Percentiles rank a stretch among this genome's conserved stretches.
Conservation (phyloP, 192 early-diverging fungal species). For the Thoreauomyces humboldtii region DNA sequence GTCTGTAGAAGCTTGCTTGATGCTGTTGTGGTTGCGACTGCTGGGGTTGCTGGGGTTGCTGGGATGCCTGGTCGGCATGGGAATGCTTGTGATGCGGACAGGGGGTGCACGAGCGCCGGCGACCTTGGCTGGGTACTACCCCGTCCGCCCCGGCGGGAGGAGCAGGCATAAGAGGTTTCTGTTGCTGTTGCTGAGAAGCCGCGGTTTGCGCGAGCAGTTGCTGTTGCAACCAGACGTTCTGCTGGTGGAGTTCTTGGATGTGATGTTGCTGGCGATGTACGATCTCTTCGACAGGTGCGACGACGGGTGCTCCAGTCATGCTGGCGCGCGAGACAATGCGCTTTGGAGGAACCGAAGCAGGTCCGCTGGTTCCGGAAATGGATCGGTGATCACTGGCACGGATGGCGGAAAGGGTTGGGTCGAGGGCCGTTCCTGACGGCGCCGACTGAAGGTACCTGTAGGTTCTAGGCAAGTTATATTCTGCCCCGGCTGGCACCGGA, state of each 20-base stretch:
- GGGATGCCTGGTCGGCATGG: constrained; percentile 8
- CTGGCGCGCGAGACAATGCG: background rate
- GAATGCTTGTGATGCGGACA: constrained; percentile 15
- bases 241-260: constrained; percentile 15
- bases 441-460: constrained; percentile 1
- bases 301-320: background rate
- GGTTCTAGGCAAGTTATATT: background rate
- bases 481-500: background rate
- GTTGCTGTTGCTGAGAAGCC: background rate
- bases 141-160: background rate
- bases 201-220: constrained; percentile 15
- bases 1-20: no score
- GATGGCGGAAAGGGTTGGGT: no score
- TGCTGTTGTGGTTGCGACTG: no score
- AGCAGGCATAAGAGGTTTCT: background rate
- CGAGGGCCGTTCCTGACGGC: background rate
- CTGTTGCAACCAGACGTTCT: constrained; percentile 21
- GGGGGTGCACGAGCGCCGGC: constrained; percentile 13
- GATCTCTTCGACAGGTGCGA: constrained; percentile 7
- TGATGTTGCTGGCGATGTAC: constrained; percentile 16
- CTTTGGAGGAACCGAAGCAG: background rate
- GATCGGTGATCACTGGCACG: no score
- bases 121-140: background rate
- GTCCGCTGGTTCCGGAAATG: no score
- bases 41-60: background rate